phyloP scores from a whole-genome alignment of 352 stramenopile species.

The Globisporangium alternatum region DNA sequence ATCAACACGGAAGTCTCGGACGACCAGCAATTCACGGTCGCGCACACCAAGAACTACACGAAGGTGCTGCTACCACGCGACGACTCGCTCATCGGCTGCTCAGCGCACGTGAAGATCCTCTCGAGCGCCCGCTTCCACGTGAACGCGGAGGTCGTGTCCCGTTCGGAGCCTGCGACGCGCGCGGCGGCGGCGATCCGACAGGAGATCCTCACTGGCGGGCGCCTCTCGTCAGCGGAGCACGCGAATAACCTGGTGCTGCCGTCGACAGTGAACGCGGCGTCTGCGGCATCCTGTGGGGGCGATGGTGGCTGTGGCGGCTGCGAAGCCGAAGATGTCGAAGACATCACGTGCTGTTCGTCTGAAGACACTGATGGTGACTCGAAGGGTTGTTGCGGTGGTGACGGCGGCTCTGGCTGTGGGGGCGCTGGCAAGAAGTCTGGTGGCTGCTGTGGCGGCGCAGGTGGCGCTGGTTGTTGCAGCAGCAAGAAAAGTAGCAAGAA shows the following conservation, averaged over 20 bases:
- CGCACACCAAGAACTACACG: conserved; percentile 91
- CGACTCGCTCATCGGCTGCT: conserved; percentile 72
- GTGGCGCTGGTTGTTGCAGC: conserved; percentile 6
- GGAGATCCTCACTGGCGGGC: conserved; percentile 41
- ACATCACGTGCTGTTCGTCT: conserved; percentile 35
- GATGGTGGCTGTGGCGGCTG: conserved; percentile 21
- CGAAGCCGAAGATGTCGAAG: conserved; percentile 15
- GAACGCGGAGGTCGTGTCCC: conserved; percentile 54
- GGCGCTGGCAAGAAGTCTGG: conserved; percentile 1
- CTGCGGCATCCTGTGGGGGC: conserved; percentile 27
- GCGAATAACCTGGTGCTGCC: conserved; percentile 24
- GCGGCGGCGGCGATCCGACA: conserved; percentile 49
- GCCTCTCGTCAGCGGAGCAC: conserved; percentile 28
- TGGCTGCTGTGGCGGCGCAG: conserved; percentile 20
- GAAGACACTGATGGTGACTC: conserved; percentile 14
- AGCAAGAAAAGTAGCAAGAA: conserved; percentile 23
- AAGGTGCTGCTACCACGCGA: conserved; percentile 86
- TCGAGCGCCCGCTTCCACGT: conserved; percentile 72
- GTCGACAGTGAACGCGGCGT: conserved; percentile 24
- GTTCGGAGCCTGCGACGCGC: conserved; percentile 46
- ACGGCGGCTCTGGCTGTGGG: conserved; percentile 15
- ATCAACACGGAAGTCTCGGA: conserved; percentile 84
- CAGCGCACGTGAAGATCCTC: conserved; percentile 57
- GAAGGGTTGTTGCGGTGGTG: conserved; percentile 13
- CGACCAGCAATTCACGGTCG: conserved; percentile 75